Evolutionary conservation across 2,329 filamentous ascomycete species (phyloP), one percentile per base, ranked within the genome.

Genomic region (Knoxdaviesia proteae): DNA sequence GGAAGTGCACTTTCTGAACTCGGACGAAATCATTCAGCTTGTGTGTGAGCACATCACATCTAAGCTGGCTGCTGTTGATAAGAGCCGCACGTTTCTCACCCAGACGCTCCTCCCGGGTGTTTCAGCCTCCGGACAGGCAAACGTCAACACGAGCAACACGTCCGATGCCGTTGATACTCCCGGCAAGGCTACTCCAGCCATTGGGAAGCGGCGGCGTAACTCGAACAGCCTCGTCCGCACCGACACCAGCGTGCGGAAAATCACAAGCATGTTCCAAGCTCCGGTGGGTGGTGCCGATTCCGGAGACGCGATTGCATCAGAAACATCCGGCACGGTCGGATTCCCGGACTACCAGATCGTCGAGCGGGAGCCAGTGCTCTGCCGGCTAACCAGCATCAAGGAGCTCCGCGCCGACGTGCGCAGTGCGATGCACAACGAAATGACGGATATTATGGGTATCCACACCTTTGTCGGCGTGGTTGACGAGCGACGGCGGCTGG

Each of bases 1-100:
- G 41, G 88, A 98, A 55, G 90, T 98, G 20, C 90, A 96, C 53
- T 96, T 98, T 52, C 67, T 98, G 29, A 94, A 96, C 47, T 90
- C 98, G 56, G 90, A 98, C 48, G 90, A 98, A 51, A 93, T 98
- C 39, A 80, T 90, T 39, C 82, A 90, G 48, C 71, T 74, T 9
- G 77, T 98, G 5, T 94, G 87, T 60, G 74, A 78, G 47, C 73
- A 82, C 42, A 80, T 98, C 29, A 73, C 82, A 42, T 68, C 73
- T 6, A 80, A 80, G 49, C 69, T 98, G 4, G 80, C 84, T 7
- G 78, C 80, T 41, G 87, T 96, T 6, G 90, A 98, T 56, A 87
- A 82, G 29, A 96, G 88, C 53, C 78, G 90, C 39, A 93, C 84
- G 0, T 98, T 96, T 59, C 74, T 87, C 65, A 94, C 87, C 0